phyloP scores from a whole-genome alignment of 2,329 filamentous ascomycete genomes.

The Ophiocordyceps camponoti-leonardi region DNA sequence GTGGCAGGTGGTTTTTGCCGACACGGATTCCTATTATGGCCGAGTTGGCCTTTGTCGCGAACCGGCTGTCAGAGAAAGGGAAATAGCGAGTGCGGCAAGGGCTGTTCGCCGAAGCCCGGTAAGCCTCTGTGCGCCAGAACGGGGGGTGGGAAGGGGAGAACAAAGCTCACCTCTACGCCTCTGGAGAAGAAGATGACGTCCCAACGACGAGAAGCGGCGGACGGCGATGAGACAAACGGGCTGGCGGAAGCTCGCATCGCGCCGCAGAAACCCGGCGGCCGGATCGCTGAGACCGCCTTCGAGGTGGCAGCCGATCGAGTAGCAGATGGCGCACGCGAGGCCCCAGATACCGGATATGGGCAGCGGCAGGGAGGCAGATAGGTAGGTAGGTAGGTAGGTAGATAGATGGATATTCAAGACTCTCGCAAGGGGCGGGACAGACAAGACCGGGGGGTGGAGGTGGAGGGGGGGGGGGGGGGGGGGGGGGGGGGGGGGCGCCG shows the following conservation, averaged over 20 bases:
- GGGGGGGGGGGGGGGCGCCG: background rate
- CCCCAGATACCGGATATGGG: background rate
- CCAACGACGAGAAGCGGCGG: background rate
- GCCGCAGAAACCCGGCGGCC: slow-evolving; percentile 4
- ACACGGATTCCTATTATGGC: background rate
- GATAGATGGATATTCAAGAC: background rate
- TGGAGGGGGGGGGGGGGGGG: background rate
- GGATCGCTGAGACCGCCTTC: background rate
- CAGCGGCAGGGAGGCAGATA: background rate
- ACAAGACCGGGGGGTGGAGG: too few relatives aligned
- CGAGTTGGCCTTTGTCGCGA: background rate
- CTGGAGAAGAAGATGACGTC: background rate
- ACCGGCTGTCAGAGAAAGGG: background rate
- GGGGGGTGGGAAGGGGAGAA: background rate
- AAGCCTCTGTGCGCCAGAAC: background rate
- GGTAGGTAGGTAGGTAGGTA: too few relatives aligned
- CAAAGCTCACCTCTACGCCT: background rate
- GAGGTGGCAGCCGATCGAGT: background rate
- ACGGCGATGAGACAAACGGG: slow-evolving; percentile 1
- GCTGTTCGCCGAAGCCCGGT: background rate
- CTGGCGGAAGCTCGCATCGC: slow-evolving; percentile 5
- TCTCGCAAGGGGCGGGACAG: background rate
- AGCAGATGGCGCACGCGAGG: background rate
- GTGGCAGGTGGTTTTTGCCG: background rate
- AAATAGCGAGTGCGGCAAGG: background rate